phyloP scores from a whole-genome alignment of 2,329 filamentous ascomycete genomes.

The Dothiorella sarmentorum region DNA sequence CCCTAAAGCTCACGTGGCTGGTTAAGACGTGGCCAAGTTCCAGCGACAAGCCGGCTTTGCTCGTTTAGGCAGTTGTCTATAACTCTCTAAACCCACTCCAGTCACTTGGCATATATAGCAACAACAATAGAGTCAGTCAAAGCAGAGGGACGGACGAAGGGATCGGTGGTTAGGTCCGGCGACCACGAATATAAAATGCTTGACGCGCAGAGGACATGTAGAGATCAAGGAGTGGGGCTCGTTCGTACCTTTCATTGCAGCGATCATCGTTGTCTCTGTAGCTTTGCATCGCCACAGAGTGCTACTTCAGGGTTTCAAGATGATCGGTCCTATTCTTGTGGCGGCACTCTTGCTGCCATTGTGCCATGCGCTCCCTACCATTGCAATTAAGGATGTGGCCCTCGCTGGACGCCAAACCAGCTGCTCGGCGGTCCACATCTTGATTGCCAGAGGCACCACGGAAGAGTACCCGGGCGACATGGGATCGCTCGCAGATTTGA shows the following conservation, averaged over 20 bases:
- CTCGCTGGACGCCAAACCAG: slow-evolving; percentile 10
- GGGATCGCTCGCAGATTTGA: slow-evolving; percentile 8
- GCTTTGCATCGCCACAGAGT: neutral
- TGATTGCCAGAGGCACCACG: slow-evolving; percentile 11
- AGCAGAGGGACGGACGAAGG: neutral
- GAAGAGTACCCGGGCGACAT: slow-evolving; percentile 11
- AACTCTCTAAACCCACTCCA: neutral
- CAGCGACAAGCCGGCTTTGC: neutral
- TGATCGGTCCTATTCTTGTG: neutral
- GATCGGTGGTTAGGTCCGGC: neutral
- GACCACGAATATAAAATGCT: neutral
- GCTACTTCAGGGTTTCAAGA: neutral
- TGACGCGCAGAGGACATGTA: neutral
- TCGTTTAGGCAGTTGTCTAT: slow-evolving; percentile 3
- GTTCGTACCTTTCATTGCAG: neutral
- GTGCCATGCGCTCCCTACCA: slow-evolving; percentile 5
- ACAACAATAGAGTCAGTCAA: neutral
- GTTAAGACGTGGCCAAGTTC: neutral
- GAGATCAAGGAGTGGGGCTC: neutral
- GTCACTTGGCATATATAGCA: neutral
- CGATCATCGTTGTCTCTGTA: neutral
- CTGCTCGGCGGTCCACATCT: slow-evolving; percentile 1
- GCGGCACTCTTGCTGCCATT: neutral
- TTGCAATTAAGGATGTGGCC: neutral
- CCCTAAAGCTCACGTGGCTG: neutral